Evolutionary conservation across 192 early-diverging fungal genomes (phyloP), one percentile per base, ranked within the genome.

Genomic region (Rhizophagus sp.): DNA sequence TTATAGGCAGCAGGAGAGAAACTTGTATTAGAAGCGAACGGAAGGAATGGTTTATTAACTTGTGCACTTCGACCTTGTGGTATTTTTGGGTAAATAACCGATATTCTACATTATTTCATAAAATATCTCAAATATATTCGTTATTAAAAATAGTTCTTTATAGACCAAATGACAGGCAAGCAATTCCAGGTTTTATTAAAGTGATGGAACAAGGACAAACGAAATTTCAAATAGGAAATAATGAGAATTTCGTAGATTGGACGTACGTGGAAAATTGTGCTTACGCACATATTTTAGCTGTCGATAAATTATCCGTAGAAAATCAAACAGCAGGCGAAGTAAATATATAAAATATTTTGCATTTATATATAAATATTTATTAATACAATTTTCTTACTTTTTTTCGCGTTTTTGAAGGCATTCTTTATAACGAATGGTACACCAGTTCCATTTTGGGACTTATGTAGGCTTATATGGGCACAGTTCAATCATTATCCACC

Each of bases 221-320:
- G 86, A 79, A 88, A 64, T 87, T 96, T 76, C 95, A 95, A 85
- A 91, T 98, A 72, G 97, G 97, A 25, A 83, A 91, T 81, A 97
- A 97, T 87, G 88, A 85, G 0, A 90, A 89, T 50, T 81, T 97
- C 52, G 93, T 96, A 83, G 97, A 98, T 79, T 96, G 91, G 82
- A 97, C 97, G 12, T 96, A 97, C 80, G 97, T 98, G 8, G 95
- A 91, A 81, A 98, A 98, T 78, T 92, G 94, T n/a, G 95, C 95
- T 9, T 94, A 97, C 74, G 92, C 95, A 15, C 97, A 99, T 83
- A 81, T 97, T 13, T 86, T 97, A 70, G 96, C 96, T 10, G 94
- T 92, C 4, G 90, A 97, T 61, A 92, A 90, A 73, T 82, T 97
- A 41, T 76, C 82, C 12, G 65, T 74, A 25, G 79, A 80, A 39